phyloP scores from a whole-genome alignment of 495 filamentous ascomycete genomes.

The Jackrogersella minutella region DNA sequence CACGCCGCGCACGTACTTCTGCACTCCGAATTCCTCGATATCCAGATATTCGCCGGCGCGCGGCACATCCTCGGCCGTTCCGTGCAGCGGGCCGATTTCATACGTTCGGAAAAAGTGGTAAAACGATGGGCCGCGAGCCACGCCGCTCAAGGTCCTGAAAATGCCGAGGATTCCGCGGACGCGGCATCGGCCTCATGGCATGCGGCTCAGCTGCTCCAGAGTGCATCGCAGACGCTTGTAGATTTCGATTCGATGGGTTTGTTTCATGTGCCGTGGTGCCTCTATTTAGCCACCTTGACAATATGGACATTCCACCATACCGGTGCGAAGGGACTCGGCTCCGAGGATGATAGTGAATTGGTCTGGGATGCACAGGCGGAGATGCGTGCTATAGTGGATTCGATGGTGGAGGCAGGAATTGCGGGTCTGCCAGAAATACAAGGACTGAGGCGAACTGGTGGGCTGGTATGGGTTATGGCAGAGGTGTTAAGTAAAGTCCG shows the following conservation, averaged over 20 bases:
- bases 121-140: conserved; percentile 50
- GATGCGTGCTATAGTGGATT: conserved; percentile 49
- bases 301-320: conserved; percentile 61
- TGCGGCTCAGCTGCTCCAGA: conserved; percentile 56
- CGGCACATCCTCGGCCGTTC: conserved; percentile 58
- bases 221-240: conserved; percentile 55
- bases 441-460: conserved; percentile 42
- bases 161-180: conserved; percentile 13
- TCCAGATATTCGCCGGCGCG: conserved; percentile 65
- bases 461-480: conserved; percentile 58
- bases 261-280: conserved; percentile 65
- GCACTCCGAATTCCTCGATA: conserved; percentile 61
- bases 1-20: conserved; percentile 60
- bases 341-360: conserved; percentile 47
- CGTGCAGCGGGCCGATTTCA: conserved; percentile 55
- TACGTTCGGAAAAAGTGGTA: conserved; percentile 53
- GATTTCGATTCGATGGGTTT: conserved; percentile 60
- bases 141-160: not conserved
- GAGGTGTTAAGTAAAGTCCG: conserved; percentile 60
- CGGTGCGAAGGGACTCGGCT: conserved; percentile 12
- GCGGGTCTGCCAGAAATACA: conserved; percentile 41
- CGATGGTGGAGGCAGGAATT: conserved; percentile 39
- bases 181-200: conserved; percentile 55
- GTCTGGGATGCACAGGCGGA: conserved; percentile 53
- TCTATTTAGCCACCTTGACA: conserved; percentile 63